Evolutionary conservation across 2,329 filamentous ascomycete genomes (phyloP), one percentile per base, ranked within the genome.

Genomic region (Fusarium bulbicola): DNA sequence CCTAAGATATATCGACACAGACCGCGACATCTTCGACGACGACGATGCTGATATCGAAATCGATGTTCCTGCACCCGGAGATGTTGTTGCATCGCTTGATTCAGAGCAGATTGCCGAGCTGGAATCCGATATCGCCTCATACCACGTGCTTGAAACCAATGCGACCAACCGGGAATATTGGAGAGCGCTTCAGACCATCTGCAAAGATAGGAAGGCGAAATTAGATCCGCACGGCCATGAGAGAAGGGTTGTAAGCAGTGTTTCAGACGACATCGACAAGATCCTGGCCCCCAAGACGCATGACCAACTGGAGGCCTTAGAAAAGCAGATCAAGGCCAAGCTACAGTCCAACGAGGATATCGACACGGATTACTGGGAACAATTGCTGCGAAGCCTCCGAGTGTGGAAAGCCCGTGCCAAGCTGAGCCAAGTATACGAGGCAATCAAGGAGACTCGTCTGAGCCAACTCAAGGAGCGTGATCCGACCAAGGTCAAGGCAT

Each of bases 321-420:
- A 99, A 82, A 89, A 87, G 72, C 95, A 98, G 84, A 96, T 99
- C 81, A 91, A 91, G 80, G 86, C 87, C 21, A 99, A 99, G 84
- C 85, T 99, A 53, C 88, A 91, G 59, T 97, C 94, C 13, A 92
- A 97, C 79, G 95, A 98, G 79, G 92, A 93, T 43, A 95, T 99
- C 74, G 96, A 99, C 81, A 94, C 93, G 6, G 96, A 99, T 82
- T 99, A 98, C 81, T 99, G 96, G 96, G 94, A 97, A 80, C 94
- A 97, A 80, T 86, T 99, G 21, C 86, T 99, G 69, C 91, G 92
- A 74, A 97, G 92, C 79, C 85, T 99, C 71, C 86, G 93, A 12
- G 91, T 97, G 3, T 98, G 94, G 91, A 98, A 98, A 84, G 94
- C 96, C 39, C 95, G 93, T 81, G 94, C 95, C 5, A 94, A 92